Evolutionary conservation across 2,329 filamentous ascomycete species (phyloP).

Genomic region (Neocatenulostroma microsporum): DNA sequence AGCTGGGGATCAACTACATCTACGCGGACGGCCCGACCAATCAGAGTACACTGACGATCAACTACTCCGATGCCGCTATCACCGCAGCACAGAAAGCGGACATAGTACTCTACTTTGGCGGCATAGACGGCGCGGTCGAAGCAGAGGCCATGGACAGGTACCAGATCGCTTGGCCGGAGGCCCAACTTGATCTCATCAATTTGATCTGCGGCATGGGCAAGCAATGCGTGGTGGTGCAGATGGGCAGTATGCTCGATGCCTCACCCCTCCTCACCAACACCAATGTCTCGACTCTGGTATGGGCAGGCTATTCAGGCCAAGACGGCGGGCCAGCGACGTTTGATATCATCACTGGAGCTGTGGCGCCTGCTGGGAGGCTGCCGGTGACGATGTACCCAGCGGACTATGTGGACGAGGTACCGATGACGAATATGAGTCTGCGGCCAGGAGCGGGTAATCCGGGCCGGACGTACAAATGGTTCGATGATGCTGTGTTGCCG

Average conservation of each 20-base stretch:
- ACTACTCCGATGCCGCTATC: slow-evolving; percentile 14
- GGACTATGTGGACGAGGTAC: slow-evolving; percentile 28
- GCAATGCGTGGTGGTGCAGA: slow-evolving; percentile 32
- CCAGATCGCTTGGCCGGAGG: slow-evolving; percentile 36
- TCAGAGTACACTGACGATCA: slow-evolving; percentile 11
- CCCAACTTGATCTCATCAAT: slow-evolving; percentile 35
- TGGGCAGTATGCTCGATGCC: slow-evolving; percentile 37
- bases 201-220: slow-evolving; percentile 32
- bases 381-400: slow-evolving; percentile 32
- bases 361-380: slow-evolving; percentile 36
- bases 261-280: slow-evolving; percentile 32
- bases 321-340: slow-evolving; percentile 36
- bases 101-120: slow-evolving; percentile 18
- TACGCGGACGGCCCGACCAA: slow-evolving; percentile 15
- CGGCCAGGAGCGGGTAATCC: slow-evolving; percentile 30
- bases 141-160: slow-evolving; percentile 35
- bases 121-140: slow-evolving; percentile 34
- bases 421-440: slow-evolving; percentile 23
- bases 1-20: slow-evolving; percentile 7
- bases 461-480: slow-evolving; percentile 41
- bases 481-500: slow-evolving; percentile 33
- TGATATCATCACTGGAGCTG: slow-evolving; percentile 37
- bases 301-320: slow-evolving; percentile 39
- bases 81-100: slow-evolving; percentile 14
- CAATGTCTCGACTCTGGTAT: slow-evolving; percentile 36